Evolutionary conservation across 169 alveolate species (phyloP).

Genomic region (Prorocentrum cordatum): DNA sequence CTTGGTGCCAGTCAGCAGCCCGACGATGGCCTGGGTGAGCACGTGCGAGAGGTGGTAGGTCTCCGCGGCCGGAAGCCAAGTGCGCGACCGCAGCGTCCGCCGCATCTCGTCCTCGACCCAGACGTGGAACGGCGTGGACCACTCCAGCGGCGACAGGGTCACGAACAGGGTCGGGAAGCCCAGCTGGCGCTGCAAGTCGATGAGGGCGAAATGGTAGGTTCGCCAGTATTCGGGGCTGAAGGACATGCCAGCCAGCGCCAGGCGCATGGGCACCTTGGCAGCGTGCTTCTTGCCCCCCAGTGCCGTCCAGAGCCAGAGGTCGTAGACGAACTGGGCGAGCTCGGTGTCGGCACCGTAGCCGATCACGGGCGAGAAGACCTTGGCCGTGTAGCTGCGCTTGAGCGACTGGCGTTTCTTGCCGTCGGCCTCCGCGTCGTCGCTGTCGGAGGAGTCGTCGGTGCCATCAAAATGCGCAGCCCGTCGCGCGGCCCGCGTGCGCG

Average conservation of each 20-base stretch:
- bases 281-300: background rate
- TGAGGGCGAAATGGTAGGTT: background rate
- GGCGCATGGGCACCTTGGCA: background rate
- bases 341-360: constrained; percentile 11
- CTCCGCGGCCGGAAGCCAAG: constrained; percentile 17
- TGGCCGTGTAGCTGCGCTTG: constrained; percentile 21
- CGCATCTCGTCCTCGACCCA: constrained; percentile 29
- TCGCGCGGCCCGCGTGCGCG: background rate
- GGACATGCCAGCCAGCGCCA: background rate
- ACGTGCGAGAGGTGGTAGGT: constrained; percentile 13
- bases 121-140: background rate
- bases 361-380: constrained; percentile 1
- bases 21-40: background rate
- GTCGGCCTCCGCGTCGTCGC: background rate
- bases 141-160: constrained; percentile 28
- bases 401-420: background rate
- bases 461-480: too few species aligned
- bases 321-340: constrained; percentile 37
- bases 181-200: background rate
- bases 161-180: constrained; percentile 14
- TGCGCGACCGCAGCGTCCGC: background rate
- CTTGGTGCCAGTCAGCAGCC: constrained; percentile 33
- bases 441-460: too few species aligned
- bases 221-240: constrained; percentile 29
- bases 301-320: constrained; percentile 2